Conservation (phyloP, 805 yeast species). For the Lachancea kluyveri region DNA sequence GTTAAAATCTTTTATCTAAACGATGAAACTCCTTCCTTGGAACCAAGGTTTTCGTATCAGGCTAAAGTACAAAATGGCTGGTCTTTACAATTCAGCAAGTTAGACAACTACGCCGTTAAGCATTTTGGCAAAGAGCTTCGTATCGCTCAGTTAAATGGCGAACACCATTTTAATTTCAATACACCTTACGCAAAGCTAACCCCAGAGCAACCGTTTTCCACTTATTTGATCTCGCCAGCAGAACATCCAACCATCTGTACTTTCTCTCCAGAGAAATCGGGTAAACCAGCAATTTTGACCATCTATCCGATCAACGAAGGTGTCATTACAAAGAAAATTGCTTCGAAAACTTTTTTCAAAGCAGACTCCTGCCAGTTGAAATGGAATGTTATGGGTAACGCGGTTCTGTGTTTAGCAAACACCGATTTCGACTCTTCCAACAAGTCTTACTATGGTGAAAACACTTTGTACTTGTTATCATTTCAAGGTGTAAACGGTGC, state of each 20-base stretch:
- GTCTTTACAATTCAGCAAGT: conserved; percentile 38
- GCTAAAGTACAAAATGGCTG: conserved; percentile 84
- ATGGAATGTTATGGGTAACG: conserved; percentile 95
- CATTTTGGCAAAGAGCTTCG: conserved; percentile 26
- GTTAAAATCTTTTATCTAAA: conserved; percentile 66
- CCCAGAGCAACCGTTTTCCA: conserved; percentile 36
- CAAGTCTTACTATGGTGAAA: conserved; percentile 94
- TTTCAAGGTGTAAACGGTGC: conserved; percentile 52
- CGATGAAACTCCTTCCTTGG: conserved; percentile 35
- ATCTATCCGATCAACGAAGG: conserved; percentile 49
- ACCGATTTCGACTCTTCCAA: conserved; percentile 94
- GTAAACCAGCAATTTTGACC: conserved; percentile 84
- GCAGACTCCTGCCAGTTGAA: conserved; percentile 89
- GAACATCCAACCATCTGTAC: conserved; percentile 85
- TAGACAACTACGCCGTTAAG: conserved; percentile 29
- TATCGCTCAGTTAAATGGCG: conserved; percentile 39
- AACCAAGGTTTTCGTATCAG: conserved; percentile 44
- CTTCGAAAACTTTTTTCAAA: conserved; percentile 85
- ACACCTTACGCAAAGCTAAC: conserved; percentile 54
- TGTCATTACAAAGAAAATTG: conserved; percentile 55
- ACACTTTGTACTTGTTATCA: conserved; percentile 72
- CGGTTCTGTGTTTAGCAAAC: conserved; percentile 84
- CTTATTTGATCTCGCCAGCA: conserved; percentile 76
- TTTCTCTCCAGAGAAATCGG: conserved; percentile 78
- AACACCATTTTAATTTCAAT: conserved; percentile 35